Evolutionary conservation across 2,329 filamentous ascomycete species (phyloP).

Genomic region (Hypoxylon sp.): DNA sequence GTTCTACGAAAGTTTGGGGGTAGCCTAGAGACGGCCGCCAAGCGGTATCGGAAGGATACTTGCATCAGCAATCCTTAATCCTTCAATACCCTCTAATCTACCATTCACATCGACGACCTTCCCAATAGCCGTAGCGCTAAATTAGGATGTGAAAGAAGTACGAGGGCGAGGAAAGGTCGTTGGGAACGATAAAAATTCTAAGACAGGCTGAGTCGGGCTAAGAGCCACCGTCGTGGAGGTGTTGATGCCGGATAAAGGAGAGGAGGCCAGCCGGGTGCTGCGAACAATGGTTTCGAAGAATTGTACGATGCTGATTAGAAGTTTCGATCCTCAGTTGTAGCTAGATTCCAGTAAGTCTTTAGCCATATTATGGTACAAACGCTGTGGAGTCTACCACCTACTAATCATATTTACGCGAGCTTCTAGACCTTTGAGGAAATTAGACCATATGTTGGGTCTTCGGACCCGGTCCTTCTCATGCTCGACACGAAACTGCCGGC

Average conservation of each 20-base stretch:
- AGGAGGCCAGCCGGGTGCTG: too few species aligned
- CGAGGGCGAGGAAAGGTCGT: too few species aligned
- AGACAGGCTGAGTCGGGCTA: neutral
- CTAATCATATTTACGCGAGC: neutral
- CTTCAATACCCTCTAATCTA: too few species aligned
- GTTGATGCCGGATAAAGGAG: neutral
- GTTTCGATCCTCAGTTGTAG: neutral
- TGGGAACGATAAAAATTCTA: neutral
- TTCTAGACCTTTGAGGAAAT: neutral
- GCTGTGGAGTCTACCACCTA: neutral
- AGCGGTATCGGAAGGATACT: too few species aligned
- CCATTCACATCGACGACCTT: too few species aligned
- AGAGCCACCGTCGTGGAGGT: neutral
- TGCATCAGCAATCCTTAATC: too few species aligned
- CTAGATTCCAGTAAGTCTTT: too few species aligned
- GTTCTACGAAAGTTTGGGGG: too few species aligned
- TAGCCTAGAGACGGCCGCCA: too few species aligned
- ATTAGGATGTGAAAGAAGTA: too few species aligned
- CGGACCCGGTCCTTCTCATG: neutral
- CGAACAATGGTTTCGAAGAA: neutral
- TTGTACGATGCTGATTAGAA: neutral
- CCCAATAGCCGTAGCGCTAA: too few species aligned
- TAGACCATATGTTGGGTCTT: neutral
- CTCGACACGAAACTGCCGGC: neutral
- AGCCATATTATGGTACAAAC: too few species aligned